Conservation (phyloP, 1,284 basidiomycete genomes). For the Cryptococcus sp. region DNA sequence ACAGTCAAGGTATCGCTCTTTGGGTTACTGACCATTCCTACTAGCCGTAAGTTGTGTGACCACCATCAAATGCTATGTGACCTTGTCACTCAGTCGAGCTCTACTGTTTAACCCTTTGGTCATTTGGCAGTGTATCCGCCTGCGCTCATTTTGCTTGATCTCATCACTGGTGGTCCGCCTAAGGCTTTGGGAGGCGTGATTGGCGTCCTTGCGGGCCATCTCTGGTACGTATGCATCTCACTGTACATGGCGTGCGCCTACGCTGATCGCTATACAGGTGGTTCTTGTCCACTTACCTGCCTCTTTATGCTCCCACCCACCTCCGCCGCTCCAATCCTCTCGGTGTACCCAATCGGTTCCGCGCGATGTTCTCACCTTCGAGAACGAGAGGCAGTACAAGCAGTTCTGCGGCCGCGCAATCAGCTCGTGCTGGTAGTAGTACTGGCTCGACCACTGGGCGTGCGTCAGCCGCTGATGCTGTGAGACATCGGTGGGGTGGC, state of each 20-base stretch:
- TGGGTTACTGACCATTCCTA: conserved; percentile 48
- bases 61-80: background rate
- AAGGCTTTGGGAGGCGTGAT: conserved; percentile 41
- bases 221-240: conserved; percentile 30
- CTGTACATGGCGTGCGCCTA: background rate
- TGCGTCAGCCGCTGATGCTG: conserved; percentile 13
- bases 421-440: conserved; percentile 1
- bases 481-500: conserved; percentile 46
- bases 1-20: conserved; percentile 49
- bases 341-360: conserved; percentile 35
- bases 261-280: conserved; percentile 33
- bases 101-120: background rate
- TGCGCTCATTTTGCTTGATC: conserved; percentile 43
- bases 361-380: conserved; percentile 17
- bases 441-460: background rate
- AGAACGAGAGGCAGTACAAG: conserved; percentile 7
- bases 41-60: conserved; percentile 38
- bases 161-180: conserved; percentile 38
- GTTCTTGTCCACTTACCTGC: conserved; percentile 49
- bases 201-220: conserved; percentile 47
- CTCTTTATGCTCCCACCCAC: conserved; percentile 39
- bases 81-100: background rate
- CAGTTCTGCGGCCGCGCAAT: conserved; percentile 14
- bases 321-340: conserved; percentile 44
- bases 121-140: conserved; percentile 44